Evolutionary conservation across 768 basidiomycete species (phyloP).

Genomic region (Boletus reticuloceps): DNA sequence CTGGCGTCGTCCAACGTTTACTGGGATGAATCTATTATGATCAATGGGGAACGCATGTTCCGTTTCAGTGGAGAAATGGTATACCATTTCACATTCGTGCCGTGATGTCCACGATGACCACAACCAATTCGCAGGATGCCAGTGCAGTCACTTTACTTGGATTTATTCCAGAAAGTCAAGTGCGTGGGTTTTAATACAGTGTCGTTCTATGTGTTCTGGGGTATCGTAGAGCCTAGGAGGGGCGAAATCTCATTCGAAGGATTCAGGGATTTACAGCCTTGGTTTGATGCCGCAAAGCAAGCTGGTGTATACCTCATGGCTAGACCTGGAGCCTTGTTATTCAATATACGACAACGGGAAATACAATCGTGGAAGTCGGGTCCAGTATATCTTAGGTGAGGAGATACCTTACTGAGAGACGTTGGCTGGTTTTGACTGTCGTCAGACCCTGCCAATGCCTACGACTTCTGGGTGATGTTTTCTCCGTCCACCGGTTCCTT

Average conservation of each 20-base stretch:
- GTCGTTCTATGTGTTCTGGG: too few species aligned
- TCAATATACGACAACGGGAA: constrained; percentile 46
- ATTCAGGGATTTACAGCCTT: constrained; percentile 35
- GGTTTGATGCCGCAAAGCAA: constrained; percentile 28
- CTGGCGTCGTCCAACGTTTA: constrained; percentile 7
- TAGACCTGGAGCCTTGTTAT: constrained; percentile 35
- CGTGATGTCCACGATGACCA: not conserved
- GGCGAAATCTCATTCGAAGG: too few species aligned
- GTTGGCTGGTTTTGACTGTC: not conserved
- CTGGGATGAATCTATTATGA: constrained; percentile 63
- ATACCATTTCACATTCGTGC: not conserved
- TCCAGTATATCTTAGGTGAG: constrained; percentile 41
- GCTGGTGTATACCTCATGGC: constrained; percentile 29
- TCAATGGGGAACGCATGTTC: constrained; percentile 55
- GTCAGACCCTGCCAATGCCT: constrained; percentile 47
- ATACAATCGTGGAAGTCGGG: constrained; percentile 46
- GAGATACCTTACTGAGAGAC: not conserved
- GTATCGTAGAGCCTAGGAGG: too few species aligned
- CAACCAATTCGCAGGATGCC: constrained; percentile 27
- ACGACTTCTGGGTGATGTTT: constrained; percentile 51
- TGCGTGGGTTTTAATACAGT: too few species aligned
- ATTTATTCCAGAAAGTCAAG: too few species aligned
- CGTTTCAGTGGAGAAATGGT: constrained; percentile 57
- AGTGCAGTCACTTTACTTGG: constrained; percentile 36
- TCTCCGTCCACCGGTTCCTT: constrained; percentile 36